These are phyloP conservation scores for Alternaria dauci DNA, from an alignment of 2,329 filamentous ascomycete genomes.

Conservation along the genomic window DNA sequence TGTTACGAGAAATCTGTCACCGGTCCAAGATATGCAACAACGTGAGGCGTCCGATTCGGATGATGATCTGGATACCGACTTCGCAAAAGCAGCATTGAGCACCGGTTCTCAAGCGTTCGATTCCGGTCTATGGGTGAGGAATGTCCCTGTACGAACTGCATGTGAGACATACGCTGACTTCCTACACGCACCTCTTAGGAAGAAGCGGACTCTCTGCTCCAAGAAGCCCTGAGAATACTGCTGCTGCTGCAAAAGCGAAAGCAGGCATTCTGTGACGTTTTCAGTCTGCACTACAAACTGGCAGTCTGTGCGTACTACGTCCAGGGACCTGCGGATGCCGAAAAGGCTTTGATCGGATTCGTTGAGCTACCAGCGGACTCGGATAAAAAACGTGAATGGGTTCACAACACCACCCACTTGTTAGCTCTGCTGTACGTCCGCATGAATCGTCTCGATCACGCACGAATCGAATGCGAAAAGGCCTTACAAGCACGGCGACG, in stretches of 20 bases:
- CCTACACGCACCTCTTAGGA: neutral
- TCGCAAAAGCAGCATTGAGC: conserved; percentile 36
- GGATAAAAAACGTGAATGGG: conserved; percentile 24
- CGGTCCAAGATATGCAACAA: neutral
- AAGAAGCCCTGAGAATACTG: conserved; percentile 36
- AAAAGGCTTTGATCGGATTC: conserved; percentile 31
- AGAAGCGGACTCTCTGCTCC: conserved; percentile 37
- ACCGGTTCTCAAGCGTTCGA: conserved; percentile 36
- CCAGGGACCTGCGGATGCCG: conserved; percentile 25
- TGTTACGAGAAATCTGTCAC: neutral
- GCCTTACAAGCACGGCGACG: conserved; percentile 35
- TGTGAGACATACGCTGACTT: no score
- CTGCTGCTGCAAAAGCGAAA: conserved; percentile 28
- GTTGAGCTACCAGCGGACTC: conserved; percentile 23
- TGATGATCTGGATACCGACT: conserved; percentile 37
- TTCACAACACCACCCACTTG: conserved; percentile 35
- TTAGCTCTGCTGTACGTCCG: conserved; percentile 36
- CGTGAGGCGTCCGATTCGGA: conserved; percentile 24
- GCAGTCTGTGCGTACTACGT: conserved; percentile 39
- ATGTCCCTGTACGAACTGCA: no score
- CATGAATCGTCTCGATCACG: conserved; percentile 30
- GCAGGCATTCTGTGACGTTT: conserved; percentile 33
- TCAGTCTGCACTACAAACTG: conserved; percentile 38
- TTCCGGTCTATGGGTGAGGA: conserved; percentile 21
- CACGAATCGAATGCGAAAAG: conserved; percentile 35